Evolutionary conservation across 805 yeast species (phyloP), one percentile per base, ranked within the genome.

Genomic region (Metschnikowia henanensis): DNA sequence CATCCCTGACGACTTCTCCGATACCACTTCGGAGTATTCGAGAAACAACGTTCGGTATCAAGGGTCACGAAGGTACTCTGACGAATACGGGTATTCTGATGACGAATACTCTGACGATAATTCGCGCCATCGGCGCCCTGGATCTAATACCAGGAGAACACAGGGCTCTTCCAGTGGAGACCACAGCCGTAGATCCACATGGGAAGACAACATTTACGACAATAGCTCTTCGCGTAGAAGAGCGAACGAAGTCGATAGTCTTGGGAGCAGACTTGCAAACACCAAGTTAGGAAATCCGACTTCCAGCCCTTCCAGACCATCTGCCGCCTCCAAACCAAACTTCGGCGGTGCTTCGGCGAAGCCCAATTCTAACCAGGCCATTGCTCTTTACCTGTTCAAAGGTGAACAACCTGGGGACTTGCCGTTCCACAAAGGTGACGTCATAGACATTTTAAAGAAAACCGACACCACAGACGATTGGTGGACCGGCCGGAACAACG

Each of bases 401-500:
- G 98, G 97, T 21, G 96, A 91, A 64, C 95, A 92, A 67, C 61
- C 76, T n/a, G 97, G 97, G 5, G 99, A 94, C 64, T 74, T 94
- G 58, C 79, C 95, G 4, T 94, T 94, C 75, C 83, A 80, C 53
- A 94, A 94, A 72, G 99, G 99, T 43, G 99, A 94, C 64, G 85
- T 87, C 13, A 87, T 94, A 54, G 84, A 88, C 33, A 86, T 94
- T 52, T 70, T 87, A 43, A 88, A 90, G 64, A 88, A 87, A 65
- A 82, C 94, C 8, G 91, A 86, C 7, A 84, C 96, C 12, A 80
- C 82, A 38, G 96, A 94, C 62, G 98, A 94, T 63, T 94, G 99
- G 99, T 94, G 99, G 99, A 89, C 97, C 0, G 99, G 99, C 21
- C 81, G 86, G 61, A 71, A 81, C 42, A 87, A 86, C 53, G 92